Evolutionary conservation across 228 moss, liverwort and hornwort genomes (phyloP).

Genomic region (Sphagnum magellanicum): DNA sequence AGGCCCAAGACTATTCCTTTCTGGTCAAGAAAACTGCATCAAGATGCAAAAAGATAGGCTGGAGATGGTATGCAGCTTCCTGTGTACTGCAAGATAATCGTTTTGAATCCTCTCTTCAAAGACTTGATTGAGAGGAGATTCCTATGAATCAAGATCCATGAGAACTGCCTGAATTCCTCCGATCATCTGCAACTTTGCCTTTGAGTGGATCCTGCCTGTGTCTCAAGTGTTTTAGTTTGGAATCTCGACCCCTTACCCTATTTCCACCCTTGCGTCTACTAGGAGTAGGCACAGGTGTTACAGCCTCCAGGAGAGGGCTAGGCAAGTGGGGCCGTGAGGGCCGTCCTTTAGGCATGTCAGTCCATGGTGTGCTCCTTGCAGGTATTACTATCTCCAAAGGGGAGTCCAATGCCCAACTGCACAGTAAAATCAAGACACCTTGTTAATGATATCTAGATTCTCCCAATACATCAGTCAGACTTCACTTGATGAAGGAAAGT

Average conservation of each 20-base stretch:
- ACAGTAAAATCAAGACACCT: not conserved
- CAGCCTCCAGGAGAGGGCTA: constrained; percentile 3
- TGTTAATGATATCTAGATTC: no score
- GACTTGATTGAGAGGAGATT: constrained; percentile 15
- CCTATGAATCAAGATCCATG: constrained; percentile 28
- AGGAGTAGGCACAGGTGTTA: not conserved
- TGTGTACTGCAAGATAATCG: no score
- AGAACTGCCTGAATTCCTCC: constrained; percentile 8
- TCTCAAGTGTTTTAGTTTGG: constrained; percentile 16
- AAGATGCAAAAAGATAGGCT: no score
- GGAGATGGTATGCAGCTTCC: no score
- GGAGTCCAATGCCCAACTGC: constrained; percentile 33
- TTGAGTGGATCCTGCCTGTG: constrained; percentile 17
- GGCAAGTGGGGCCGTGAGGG: constrained; percentile 20
- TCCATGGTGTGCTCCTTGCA: constrained; percentile 41
- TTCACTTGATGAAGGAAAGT: no score
- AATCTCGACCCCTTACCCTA: constrained; percentile 20
- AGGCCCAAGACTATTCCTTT: no score
- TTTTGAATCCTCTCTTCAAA: constrained; percentile 2
- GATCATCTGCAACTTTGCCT: constrained; percentile 14
- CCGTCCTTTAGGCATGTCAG: constrained; percentile 10
- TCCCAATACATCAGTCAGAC: no score
- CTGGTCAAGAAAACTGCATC: no score
- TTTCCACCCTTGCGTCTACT: constrained; percentile 31
- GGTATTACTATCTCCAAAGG: constrained; percentile 28